phyloP scores from a whole-genome alignment of 371 early-diverging fungal genomes.

The Mortierella sp. region DNA sequence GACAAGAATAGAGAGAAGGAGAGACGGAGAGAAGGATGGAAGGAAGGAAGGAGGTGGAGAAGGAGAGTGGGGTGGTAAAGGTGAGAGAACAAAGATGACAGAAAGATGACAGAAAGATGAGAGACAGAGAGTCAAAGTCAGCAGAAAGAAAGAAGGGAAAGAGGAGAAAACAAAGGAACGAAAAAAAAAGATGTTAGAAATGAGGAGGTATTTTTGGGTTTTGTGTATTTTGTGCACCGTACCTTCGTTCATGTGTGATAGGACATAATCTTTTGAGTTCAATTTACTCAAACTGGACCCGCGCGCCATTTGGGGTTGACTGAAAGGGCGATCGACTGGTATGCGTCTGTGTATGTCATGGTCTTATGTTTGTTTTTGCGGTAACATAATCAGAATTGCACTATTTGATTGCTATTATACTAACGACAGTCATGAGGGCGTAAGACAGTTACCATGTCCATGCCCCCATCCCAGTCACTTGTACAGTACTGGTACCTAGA shows the following conservation, averaged over 20 bases:
- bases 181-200: not conserved
- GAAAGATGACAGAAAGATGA: not conserved
- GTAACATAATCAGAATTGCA: not conserved
- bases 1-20: not conserved
- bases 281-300: not conserved
- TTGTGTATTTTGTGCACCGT: not conserved
- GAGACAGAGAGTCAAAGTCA: too few species aligned
- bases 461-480: not conserved
- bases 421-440: not conserved
- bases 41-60: not conserved
- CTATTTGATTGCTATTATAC: too few species aligned
- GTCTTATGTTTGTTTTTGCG: not conserved
- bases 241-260: not conserved
- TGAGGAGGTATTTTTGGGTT: conserved; percentile 1
- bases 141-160: not conserved
- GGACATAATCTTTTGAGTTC: not conserved
- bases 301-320: not conserved
- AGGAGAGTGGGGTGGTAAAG: not conserved
- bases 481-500: too few species aligned
- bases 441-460: too few species aligned
- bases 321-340: conserved; percentile 8
- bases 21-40: not conserved
- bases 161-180: conserved; percentile 1
- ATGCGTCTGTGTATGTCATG: not conserved
- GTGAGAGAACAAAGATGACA: not conserved